Percentiles rank a stretch among this genome's conserved stretches.
phyloP scores from a whole-genome alignment of 352 stramenopile genomes.

The Pythium myriotylum region DNA sequence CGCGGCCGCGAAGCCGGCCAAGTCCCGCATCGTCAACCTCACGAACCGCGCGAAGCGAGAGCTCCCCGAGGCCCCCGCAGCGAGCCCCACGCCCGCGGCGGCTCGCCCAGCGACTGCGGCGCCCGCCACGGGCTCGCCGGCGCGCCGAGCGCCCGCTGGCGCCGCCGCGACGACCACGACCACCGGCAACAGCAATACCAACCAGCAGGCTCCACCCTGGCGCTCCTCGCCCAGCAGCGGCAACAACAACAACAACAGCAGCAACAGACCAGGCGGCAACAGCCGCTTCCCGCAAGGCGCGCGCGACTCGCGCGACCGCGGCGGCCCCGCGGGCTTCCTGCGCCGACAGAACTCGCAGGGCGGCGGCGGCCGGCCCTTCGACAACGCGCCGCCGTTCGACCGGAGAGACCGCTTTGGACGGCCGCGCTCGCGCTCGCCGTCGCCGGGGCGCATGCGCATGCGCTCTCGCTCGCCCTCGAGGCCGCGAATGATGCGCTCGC shows the following conservation, averaged over 20 bases:
- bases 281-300: conserved; percentile 12
- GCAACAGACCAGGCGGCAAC: conserved; percentile 5
- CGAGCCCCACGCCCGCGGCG: conserved; percentile 14
- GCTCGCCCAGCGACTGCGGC: background rate
- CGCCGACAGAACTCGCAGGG: conserved; percentile 34
- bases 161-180: background rate
- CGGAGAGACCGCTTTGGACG: conserved; percentile 40
- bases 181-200: conserved; percentile 2
- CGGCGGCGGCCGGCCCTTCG: conserved; percentile 26
- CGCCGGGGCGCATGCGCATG: conserved; percentile 20
- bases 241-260: conserved; percentile 17
- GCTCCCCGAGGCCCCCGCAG: conserved; percentile 22
- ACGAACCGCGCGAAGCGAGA: conserved; percentile 34
- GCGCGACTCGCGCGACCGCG: conserved; percentile 27
- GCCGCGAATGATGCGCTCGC: conserved; percentile 30
- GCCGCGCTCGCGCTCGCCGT: conserved; percentile 49
- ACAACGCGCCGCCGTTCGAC: conserved; percentile 32
- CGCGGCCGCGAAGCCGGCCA: conserved; percentile 23
- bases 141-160: background rate
- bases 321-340: conserved; percentile 31
- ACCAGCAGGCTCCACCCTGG: too few species aligned
- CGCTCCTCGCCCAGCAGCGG: background rate
- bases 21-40: conserved; percentile 49
- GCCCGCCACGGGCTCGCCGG: conserved; percentile 4
- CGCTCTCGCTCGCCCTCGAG: conserved; percentile 35